Evolutionary conservation across 208 protist species (phyloP).

Genomic region (Acanthamoeba culbertsoni): DNA sequence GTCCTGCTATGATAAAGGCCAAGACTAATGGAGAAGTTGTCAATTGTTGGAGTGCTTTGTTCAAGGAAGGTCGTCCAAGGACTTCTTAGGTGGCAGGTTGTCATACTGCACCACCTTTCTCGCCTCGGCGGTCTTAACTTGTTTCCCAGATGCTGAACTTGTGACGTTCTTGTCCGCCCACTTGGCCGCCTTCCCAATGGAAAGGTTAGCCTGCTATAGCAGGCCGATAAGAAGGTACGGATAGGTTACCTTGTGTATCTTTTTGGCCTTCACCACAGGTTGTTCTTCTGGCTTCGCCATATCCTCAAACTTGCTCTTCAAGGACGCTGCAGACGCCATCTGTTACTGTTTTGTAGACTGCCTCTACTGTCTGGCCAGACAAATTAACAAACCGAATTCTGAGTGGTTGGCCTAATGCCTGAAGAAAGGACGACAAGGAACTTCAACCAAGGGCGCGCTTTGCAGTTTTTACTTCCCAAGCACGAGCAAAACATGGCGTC

Average conservation of each 20-base stretch:
- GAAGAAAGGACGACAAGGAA: too few species aligned
- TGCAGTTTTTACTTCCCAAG: neutral
- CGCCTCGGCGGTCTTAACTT: neutral
- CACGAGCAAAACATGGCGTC: neutral
- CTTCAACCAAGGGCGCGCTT: neutral
- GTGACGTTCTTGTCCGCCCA: conserved; percentile 15
- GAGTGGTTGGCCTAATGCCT: too few species aligned
- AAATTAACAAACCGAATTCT: too few species aligned
- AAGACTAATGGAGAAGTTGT: too few species aligned
- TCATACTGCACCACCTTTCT: neutral
- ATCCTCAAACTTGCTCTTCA: conserved; percentile 24
- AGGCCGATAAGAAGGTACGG: neutral
- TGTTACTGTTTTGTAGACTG: too few species aligned
- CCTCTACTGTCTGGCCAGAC: too few species aligned
- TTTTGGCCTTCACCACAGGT: neutral
- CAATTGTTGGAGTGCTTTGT: too few species aligned
- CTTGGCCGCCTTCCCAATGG: neutral
- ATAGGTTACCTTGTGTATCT: neutral
- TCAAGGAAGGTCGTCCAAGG: neutral
- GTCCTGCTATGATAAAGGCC: too few species aligned
- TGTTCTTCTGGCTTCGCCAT: neutral
- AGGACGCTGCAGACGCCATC: neutral
- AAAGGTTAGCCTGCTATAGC: neutral
- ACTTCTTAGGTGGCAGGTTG: neutral
- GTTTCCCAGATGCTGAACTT: neutral